Base-by-base conservation (phyloP, 78 protist genomes). In the Chrysochromulina tobinii region DNA sequence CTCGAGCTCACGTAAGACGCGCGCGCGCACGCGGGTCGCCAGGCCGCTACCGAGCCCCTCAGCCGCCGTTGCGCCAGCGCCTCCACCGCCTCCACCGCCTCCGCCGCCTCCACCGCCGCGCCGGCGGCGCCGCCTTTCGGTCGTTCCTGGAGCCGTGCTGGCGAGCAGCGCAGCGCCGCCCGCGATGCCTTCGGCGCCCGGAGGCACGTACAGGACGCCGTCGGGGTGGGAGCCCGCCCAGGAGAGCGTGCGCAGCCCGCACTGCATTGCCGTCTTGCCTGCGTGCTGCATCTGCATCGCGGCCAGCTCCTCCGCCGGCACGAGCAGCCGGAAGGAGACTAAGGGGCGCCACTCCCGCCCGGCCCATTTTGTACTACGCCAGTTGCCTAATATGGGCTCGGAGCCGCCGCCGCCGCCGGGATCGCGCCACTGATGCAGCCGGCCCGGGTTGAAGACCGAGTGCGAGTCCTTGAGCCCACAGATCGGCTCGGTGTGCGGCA, bases 361-460 rank as follows among this genome's bases (percentile, higher is more conserved):
- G 17, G 81, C 81, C 81, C 81, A 72, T 53, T 72, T 72, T 12
- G 81, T 12, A 53, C 54, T 38, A 18, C 53, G 57, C 81, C 81
- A 72, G 57, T 15, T 14, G 54, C 12, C n/a, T 2, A n/a, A 2
- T 12, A 72, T 5, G 53, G 6, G 57, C 81, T 72, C 81, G 0
- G 81, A 23, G 81, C 81, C 81, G 81, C 81, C 81, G 53, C 53
- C 81, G 15, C 48, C 48, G n/a, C 81, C 81, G 54, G 81, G 81
- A 15, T 5, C 6, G 17, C 81, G 81, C 81, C 38, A 38, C 15
- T 72, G 81, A 12, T 53, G 57, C 48, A 38, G 20, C 57, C 81
- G 38, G 57, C 81, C 81, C 5, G 53, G 53, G 81, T 38, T 72
- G 81, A 72, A 72, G 57, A 72, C 53, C 15, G 81, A 72, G 53